Base-by-base conservation (phyloP, 805 yeast species). In the Yarrowia sp. region DNA sequence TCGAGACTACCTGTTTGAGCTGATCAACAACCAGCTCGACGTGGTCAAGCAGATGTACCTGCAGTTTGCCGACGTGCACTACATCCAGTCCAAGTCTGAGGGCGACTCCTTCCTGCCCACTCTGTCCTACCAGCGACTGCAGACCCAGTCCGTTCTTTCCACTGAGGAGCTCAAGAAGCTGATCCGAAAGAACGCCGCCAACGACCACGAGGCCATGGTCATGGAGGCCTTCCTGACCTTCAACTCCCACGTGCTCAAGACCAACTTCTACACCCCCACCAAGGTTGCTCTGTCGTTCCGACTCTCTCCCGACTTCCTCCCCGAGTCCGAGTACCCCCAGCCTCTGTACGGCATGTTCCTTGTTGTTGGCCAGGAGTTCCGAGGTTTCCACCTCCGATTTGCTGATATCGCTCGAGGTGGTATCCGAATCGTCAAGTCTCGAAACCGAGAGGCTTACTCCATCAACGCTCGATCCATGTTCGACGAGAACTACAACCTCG, bases 321-420 rank as follows among this genome's bases (percentile, higher is more conserved):
- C 98, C 51, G 75, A 76, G 65, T 77, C 85, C 32, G 99, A 93
- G 79, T 93, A 92, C 76, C 96, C 98, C 41, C 93, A 90, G 70
- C 88, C 88, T 49, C 96, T 97, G 64, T 95, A 80, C 73, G 99
- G 98, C 69, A 89, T 93, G 88, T 93, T 93, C 79, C 86, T 93
- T 70, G 89, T 92, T 66, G 97, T 95, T 68, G 99, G 99, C 68
- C 89, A 92, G 68, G 97, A 95, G 74, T 93, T 93, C 79, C 85
- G 97, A 76, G 99, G 98, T 26, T 95, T 93, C 88, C 99, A 93
- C 75, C 88, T 95, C 67, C 84, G 99, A 77, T 93, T 93, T 80
- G 86, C 97, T 76, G 98, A 93, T 77, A 92, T 93, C 73, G 96
- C 99, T 21, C 85, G 99, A 76, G 99, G 99, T 76, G 99, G 99